Base-by-base conservation (phyloP, 2,329 filamentous ascomycete genomes). In the Aspergillus sp. region DNA sequence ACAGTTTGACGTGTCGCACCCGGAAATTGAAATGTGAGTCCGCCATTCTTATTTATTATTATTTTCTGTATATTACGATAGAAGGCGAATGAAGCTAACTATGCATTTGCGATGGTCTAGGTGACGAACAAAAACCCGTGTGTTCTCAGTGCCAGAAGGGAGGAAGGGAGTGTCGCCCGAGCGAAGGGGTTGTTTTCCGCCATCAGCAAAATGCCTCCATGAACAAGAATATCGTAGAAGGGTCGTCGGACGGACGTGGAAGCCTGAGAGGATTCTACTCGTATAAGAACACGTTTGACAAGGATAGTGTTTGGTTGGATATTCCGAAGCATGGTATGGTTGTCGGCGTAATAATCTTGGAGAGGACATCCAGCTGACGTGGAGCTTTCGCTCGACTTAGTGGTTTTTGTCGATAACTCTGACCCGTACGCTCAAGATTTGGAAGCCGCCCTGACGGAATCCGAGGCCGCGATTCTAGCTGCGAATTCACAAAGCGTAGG, bases 131-230 rank as follows among this genome's bases (percentile, higher is more conserved):
- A 68, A 84, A 83, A 62, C 85, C 85, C 11, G 71, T 80, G 39
- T 88, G 85, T 67, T 79, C 82, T 35, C 84, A 86, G 70, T 88
- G 85, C 70, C 76, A 76, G 66, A 85, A 86, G 70, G 85, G 83
- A 5, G 81, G 79, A 48, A 79, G 85, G 64, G 80, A 85, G 71
- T 88, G 85, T 70, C 75, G 83, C 46, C 83, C 83, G 23, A 85
- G 82, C 66, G 84, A 84, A 61, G 85, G 84, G 52, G 82, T 88
- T 64, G 83, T 87, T 45, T 89, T 88, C 66, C 82, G 86, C 55
- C 86, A 89, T 70, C 85, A 88, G 67, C 86, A 88, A 72, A 88
- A 88, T 80, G 85, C 85, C 31, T 87, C 84, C 19, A 86, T 88
- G 84, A 88, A 87, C 58, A 80, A 82, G 49, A 67, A 70, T 39